Conservation (phyloP, 148 eudicot genomes). For the Suaeda aralocaspica region DNA sequence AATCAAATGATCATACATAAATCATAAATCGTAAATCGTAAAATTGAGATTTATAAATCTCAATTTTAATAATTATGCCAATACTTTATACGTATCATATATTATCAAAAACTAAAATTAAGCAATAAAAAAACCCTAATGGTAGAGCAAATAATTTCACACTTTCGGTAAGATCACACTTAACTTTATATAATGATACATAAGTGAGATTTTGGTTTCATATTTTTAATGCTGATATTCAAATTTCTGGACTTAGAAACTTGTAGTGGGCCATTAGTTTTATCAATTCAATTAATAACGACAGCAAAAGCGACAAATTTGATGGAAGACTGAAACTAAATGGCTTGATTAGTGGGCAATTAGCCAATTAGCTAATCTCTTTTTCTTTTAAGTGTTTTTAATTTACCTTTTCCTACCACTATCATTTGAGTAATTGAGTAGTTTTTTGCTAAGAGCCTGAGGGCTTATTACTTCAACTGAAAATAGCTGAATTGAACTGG, state of each 20-base stretch:
- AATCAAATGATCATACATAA: no score
- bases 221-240: not conserved
- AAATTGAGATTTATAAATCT: no score
- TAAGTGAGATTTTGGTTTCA: constrained; percentile 10
- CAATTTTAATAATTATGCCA: no score
- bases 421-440: no score
- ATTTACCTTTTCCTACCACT: not conserved
- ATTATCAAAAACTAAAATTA: no score
- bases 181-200: not conserved
- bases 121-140: no score
- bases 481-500: no score
- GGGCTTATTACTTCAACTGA: no score
- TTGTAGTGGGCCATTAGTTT: constrained; percentile 16
- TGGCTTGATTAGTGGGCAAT: constrained; percentile 33
- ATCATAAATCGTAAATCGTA: no score
- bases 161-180: constrained; percentile 6
- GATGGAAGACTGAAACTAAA: not conserved
- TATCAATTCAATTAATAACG: not conserved
- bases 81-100: no score
- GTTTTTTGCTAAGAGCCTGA: no score
- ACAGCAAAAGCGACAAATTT: constrained; percentile 16
- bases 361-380: not conserved
- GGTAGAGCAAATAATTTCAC: not conserved
- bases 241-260: not conserved
- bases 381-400: not conserved